A percentile compares a stretch with the other conserved stretches of the same genome.
Evolutionary conservation across 495 filamentous ascomycete species (phyloP).

Genomic region (Bathelium albidoporum): DNA sequence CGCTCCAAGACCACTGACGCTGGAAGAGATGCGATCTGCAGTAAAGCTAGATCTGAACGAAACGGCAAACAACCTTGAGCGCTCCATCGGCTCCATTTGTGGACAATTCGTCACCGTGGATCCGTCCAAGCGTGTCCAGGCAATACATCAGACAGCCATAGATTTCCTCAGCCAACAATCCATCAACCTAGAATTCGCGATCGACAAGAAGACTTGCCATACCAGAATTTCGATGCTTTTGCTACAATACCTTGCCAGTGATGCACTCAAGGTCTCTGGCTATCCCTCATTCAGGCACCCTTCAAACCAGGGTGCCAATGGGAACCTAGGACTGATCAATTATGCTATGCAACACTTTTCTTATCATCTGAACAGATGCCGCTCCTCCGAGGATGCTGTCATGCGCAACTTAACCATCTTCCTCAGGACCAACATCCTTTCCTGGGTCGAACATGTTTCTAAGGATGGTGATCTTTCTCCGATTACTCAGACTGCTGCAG

Average conservation of each 20-base stretch:
- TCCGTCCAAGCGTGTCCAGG: constrained; percentile 16
- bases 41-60: constrained; percentile 26
- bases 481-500: constrained; percentile 25
- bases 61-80: constrained; percentile 21
- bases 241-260: constrained; percentile 7
- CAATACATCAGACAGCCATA: constrained; percentile 32
- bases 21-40: constrained; percentile 28
- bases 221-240: constrained; percentile 20
- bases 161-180: constrained; percentile 23
- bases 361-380: constrained; percentile 19
- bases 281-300: background rate
- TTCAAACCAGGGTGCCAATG: background rate
- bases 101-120: constrained; percentile 32
- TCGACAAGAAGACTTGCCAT: constrained; percentile 22
- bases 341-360: constrained; percentile 29
- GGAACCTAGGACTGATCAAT: background rate
- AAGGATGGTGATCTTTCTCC: constrained; percentile 18
- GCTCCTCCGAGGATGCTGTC: constrained; percentile 14
- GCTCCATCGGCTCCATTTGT: constrained; percentile 28
- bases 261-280: background rate
- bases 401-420: constrained; percentile 20
- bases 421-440: constrained; percentile 26
- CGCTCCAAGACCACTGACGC: constrained; percentile 23
- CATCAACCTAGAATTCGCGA: constrained; percentile 19
- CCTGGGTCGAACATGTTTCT: constrained; percentile 34